Base-by-base conservation (phyloP, 352 stramenopile genomes). In the Phytophthora cactorum region DNA sequence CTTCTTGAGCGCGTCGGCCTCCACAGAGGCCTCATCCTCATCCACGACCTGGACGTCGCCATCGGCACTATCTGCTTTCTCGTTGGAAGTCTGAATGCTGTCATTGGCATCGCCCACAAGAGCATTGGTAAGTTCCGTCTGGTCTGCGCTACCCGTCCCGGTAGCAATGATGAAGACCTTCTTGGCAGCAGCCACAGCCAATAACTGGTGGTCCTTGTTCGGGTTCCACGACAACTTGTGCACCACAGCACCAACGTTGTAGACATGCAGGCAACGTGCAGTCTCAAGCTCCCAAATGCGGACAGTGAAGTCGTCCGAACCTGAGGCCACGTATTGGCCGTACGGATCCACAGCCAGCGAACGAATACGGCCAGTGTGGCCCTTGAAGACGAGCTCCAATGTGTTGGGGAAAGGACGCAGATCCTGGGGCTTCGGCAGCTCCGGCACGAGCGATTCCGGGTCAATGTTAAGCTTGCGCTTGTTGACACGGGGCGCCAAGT, bases 381-480 rank as follows among this genome's bases (percentile, higher is more conserved):
- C 90, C 27, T 89, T 82, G 72, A 96, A 97, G 3, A 87, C 67
- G n/a, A 98, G 74, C 75, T 72, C 91, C 68, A 95, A 86, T 44
- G 89, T 96, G 71, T 98, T 99, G 2, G 98, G 98, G 84, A 99
- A 99, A 12, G 98, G 98, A 59, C 97, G 92, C 55, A 99, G 81
- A 66, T 99, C 98, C 55, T 87, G 90, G 8, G 98, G 95, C 63
- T 98, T 98, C 0, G 98, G 98, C 46, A 99, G 84, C 66, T 98
- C 85, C 0, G 98, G 98, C 43, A 99, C 89, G 32, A 99, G 83
- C 55, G 86, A 96, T 58, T 98, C 93, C 0, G 98, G 98, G 80
- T 99, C 97, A 72, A 99, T 99, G 75, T 99, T 99, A 61, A 99
- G 84, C 54, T 98, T 96, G 53, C 93, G 89, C 84, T 99, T 96